Percentiles rank a stretch among this genome's conserved stretches.
phyloP scores from a whole-genome alignment of 495 filamentous ascomycete species.

The Beverwykella pulmonaria region DNA sequence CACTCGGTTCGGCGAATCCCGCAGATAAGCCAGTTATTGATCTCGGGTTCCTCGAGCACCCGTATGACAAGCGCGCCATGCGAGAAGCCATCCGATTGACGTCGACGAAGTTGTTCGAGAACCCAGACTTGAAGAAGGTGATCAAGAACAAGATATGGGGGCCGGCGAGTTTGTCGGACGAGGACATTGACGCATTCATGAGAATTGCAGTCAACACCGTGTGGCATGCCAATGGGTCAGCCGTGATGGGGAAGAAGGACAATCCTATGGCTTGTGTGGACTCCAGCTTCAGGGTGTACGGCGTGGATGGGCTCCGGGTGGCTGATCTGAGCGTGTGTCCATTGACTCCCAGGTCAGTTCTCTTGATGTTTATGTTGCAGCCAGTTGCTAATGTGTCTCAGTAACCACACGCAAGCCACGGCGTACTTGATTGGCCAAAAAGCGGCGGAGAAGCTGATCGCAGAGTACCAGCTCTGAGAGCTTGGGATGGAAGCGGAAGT shows the following conservation, averaged over 20 bases:
- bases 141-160: conserved; percentile 48
- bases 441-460: conserved; percentile 51
- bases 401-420: conserved; percentile 47
- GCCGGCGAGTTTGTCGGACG: conserved; percentile 57
- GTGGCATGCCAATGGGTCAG: conserved; percentile 32
- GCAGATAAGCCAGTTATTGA: conserved; percentile 33
- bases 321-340: conserved; percentile 34
- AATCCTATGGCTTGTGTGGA: conserved; percentile 42
- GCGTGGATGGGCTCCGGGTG: conserved; percentile 34
- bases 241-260: conserved; percentile 39
- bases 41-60: conserved; percentile 42
- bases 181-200: conserved; percentile 54
- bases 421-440: conserved; percentile 49
- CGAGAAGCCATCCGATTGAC: conserved; percentile 57
- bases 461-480: conserved; percentile 44
- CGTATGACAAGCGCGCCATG: conserved; percentile 59
- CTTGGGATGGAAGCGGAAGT: no score
- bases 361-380: background rate
- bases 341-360: conserved; percentile 31
- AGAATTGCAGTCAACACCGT: conserved; percentile 13
- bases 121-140: conserved; percentile 53
- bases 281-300: conserved; percentile 26
- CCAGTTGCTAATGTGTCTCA: conserved; percentile 18
- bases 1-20: conserved; percentile 23
- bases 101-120: conserved; percentile 48